A percentile compares a stretch with the other conserved stretches of the same genome.
Evolutionary conservation across 176 grass and related monocot genomes (phyloP).

Genomic region (Phyllostachys edulis): DNA sequence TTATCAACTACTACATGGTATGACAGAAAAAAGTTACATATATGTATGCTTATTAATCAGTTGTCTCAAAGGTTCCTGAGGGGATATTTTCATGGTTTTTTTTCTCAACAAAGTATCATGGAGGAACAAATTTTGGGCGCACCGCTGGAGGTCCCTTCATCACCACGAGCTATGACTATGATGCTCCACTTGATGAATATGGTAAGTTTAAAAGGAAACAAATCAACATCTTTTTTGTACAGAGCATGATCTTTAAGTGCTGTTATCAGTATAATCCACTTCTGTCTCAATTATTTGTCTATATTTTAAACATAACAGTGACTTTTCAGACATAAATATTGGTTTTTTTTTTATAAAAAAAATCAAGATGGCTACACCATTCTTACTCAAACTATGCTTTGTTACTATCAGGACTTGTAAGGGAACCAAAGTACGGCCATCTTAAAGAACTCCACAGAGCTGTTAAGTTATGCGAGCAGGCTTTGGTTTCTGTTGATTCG

Average conservation of each 20-base stretch:
- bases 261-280: background rate
- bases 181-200: conserved; percentile 99
- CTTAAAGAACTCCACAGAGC: conserved; percentile 88
- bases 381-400: conserved; percentile 1
- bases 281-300: background rate
- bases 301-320: conserved; percentile 11
- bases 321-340: background rate
- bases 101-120: conserved; percentile 72
- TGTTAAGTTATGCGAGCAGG: conserved; percentile 89
- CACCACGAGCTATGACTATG: conserved; percentile 99
- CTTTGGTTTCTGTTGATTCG: conserved; percentile 88
- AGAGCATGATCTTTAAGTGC: background rate
- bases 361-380: background rate
- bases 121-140: conserved; percentile 98
- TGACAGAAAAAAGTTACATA: conserved; percentile 8
- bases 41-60: background rate
- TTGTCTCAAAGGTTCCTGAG: background rate
- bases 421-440: conserved; percentile 97
- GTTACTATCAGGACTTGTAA: conserved; percentile 63
- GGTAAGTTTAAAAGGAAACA: conserved; percentile 43
- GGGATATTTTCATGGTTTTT: conserved; percentile 24
- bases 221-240: background rate
- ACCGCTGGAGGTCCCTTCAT: conserved; percentile 98
- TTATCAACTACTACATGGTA: conserved; percentile 99
- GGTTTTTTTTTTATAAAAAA: conserved; percentile 9